A percentile compares a stretch with the other conserved stretches of the same genome.
Conservation (phyloP, 495 filamentous ascomycete genomes). For the Filosporella fistucella region DNA sequence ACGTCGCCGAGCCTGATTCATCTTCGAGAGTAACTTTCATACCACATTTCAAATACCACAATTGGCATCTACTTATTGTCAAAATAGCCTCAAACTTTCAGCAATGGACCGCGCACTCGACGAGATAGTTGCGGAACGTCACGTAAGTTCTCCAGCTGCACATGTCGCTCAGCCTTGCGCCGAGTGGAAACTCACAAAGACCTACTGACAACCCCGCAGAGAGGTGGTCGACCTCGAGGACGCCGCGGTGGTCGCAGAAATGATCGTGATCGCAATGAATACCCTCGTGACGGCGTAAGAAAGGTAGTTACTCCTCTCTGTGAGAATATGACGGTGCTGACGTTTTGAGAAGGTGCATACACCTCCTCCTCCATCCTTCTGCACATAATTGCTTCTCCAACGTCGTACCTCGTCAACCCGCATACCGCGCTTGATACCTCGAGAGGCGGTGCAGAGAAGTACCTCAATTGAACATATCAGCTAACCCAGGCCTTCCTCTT, state of each 20-base stretch:
- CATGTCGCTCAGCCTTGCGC: constrained; percentile 6
- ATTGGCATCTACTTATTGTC: too few relatives aligned
- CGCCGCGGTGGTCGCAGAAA: constrained; percentile 46
- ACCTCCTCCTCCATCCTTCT: constrained; percentile 29
- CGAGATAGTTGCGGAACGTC: constrained; percentile 78
- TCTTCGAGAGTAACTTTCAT: too few relatives aligned
- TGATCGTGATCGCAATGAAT: constrained; percentile 48
- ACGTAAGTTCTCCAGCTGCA: constrained; percentile 47
- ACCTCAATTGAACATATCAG: constrained; percentile 30
- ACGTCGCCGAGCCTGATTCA: too few relatives aligned
- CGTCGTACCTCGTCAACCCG: constrained; percentile 29
- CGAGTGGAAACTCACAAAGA: neutral
- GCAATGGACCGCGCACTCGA: constrained; percentile 78
- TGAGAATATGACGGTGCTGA: neutral
- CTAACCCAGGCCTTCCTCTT: constrained; percentile 26
- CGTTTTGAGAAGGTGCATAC: constrained; percentile 26
- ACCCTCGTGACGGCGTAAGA: constrained; percentile 76
- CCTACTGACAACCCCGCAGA: constrained; percentile 7
- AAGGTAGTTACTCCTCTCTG: constrained; percentile 47
- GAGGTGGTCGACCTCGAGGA: constrained; percentile 27
- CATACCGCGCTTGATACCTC: constrained; percentile 18
- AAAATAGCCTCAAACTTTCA: neutral
- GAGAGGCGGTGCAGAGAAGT: constrained; percentile 24
- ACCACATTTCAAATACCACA: too few relatives aligned
- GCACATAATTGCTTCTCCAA: constrained; percentile 26